A percentile compares a stretch with the other conserved stretches of the same genome.
Conservation (phyloP, 2,329 filamentous ascomycete species). For the Botryosphaeria agaves region DNA sequence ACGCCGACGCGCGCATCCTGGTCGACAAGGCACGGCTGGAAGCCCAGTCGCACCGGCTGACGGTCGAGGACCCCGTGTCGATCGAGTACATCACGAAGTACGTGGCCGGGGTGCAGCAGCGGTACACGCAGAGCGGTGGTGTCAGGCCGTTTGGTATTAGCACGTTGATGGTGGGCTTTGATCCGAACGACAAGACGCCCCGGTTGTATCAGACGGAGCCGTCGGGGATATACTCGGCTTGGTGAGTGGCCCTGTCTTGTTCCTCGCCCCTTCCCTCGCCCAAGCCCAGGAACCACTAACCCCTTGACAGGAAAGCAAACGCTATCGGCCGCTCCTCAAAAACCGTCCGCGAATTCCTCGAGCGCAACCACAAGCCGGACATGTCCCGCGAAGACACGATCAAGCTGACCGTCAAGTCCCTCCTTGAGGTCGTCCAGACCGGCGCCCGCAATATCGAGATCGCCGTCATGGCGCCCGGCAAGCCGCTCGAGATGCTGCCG, state of each 20-base stretch:
- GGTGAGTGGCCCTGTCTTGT: constrained; percentile 50
- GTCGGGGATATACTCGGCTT: constrained; percentile 98
- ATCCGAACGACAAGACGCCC: constrained; percentile 76
- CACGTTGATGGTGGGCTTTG: constrained; percentile 96
- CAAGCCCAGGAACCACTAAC: constrained; percentile 8
- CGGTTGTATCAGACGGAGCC: constrained; percentile 96
- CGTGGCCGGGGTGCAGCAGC: constrained; percentile 91
- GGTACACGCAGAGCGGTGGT: constrained; percentile 97
- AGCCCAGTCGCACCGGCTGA: constrained; percentile 91
- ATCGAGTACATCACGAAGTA: constrained; percentile 99
- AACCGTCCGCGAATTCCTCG: constrained; percentile 95
- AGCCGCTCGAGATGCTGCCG: constrained; percentile 81
- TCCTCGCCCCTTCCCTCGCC: no score
- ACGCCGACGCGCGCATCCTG: constrained; percentile 93
- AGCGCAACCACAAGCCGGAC: constrained; percentile 95
- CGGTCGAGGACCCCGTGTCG: constrained; percentile 89
- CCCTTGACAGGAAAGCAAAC: constrained; percentile 73
- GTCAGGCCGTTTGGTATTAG: constrained; percentile 98
- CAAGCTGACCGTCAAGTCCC: constrained; percentile 92
- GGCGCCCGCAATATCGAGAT: constrained; percentile 99
- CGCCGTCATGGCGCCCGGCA: constrained; percentile 88
- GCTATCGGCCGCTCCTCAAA: constrained; percentile 97
- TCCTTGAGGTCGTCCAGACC: constrained; percentile 94
- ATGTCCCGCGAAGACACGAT: constrained; percentile 96
- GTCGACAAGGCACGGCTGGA: constrained; percentile 97